Percentiles rank a stretch among this genome's conserved stretches.
phyloP scores from a whole-genome alignment of 2,329 filamentous ascomycete genomes.

The Sporothrix dimorphospora region DNA sequence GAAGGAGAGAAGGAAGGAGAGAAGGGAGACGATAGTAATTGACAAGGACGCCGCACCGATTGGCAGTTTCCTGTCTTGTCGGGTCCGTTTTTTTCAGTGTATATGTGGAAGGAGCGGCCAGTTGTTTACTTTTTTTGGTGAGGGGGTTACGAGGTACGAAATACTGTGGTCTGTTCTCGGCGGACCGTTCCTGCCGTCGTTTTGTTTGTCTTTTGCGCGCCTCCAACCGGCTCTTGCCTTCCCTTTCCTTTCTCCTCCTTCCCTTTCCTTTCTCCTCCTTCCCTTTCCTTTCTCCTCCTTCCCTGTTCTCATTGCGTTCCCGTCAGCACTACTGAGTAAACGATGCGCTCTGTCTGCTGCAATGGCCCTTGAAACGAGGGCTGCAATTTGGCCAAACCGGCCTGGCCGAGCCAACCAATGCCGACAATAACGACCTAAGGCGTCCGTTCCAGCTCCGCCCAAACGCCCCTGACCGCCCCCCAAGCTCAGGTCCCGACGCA shows the following conservation, averaged over 20 bases:
- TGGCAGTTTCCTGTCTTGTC: neutral
- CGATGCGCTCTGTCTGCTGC: neutral
- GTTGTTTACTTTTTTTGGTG: neutral
- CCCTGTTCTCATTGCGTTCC: neutral
- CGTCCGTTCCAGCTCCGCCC: neutral
- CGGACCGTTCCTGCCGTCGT: slow-evolving; percentile 11
- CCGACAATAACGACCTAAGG: neutral
- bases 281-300: neutral
- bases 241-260: neutral
- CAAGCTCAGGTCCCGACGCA: neutral
- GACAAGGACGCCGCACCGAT: neutral
- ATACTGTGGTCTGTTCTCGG: neutral
- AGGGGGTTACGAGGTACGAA: too few relatives aligned
- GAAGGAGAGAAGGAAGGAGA: neutral
- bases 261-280: neutral
- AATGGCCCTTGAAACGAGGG: slow-evolving; percentile 17
- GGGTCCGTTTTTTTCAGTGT: neutral
- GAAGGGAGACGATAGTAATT: neutral
- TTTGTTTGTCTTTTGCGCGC: neutral
- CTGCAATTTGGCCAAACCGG: slow-evolving; percentile 1
- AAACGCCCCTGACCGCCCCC: neutral
- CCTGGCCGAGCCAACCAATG: neutral
- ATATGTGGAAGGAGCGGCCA: neutral
- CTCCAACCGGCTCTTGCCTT: neutral
- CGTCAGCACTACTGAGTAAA: slow-evolving; percentile 4